Base-by-base conservation (phyloP, 352 stramenopile genomes). In the Pythium guiyangense region DNA sequence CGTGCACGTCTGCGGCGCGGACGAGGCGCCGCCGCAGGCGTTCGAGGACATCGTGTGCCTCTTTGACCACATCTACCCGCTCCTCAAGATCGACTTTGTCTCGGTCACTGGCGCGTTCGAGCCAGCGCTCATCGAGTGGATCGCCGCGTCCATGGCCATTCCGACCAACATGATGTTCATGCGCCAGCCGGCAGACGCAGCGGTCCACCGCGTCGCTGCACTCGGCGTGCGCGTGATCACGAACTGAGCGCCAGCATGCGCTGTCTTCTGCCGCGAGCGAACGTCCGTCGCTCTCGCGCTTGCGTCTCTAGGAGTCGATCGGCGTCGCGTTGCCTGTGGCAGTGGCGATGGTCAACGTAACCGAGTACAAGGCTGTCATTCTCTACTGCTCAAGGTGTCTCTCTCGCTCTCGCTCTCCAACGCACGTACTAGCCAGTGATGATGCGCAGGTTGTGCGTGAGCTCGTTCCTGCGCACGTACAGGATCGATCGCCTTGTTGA, bases 401-500 rank as follows among this genome's bases (percentile, higher is more conserved):
- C 22, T 22, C 22, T 22, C 22, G 22, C 22, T 22, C 22, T 22
- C 22, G 22, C 22, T 22, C 22, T 0, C 22, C 1, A 1, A 1
- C 60, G 89, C 79, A n/a, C n/a, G n/a, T n/a, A 40, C 22, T 49
- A 49, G n/a, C n/a, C 18, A 10, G 82, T 90, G 56, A 96, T 94
- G 49, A 96, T 71, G 37, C 90, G 77, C 49, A 96, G 68, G 20
- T 73, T 82, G 50, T 88, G 67, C 2, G 85, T 96, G 62, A 94
- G 80, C 37, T 86, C 77, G 63, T 96, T 96, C 11, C 79, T 61
- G 17, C 76, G 74, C 49, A 96, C 86, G 62, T 96, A 97, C 20
- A 94, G 65, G 45, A 97, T 75, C n/a, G n/a, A n/a, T n/a, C 12
- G 85, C 86, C 64, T 96, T 96, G 73, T 97, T 96, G 31, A 96